phyloP scores from a whole-genome alignment of 2,329 filamentous ascomycete species.

The Thyridium curvatum region DNA sequence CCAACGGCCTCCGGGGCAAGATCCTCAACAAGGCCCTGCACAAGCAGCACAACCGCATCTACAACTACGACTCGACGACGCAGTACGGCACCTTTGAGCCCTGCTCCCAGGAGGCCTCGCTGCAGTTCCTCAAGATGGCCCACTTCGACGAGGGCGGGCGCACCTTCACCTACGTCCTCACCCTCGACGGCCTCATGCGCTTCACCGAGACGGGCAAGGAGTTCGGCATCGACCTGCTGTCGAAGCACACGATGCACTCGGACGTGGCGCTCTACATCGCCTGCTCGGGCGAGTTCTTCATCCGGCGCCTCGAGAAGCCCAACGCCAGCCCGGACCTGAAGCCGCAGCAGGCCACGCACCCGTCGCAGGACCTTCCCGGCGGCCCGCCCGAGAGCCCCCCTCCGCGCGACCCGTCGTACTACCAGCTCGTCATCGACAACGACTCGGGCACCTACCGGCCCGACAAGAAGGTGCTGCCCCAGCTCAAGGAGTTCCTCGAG shows the following conservation, averaged over 20 bases:
- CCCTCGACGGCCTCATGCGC: slow-evolving; percentile 76
- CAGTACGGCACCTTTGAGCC: slow-evolving; percentile 62
- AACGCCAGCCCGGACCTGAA: slow-evolving; percentile 34
- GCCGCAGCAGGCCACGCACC: slow-evolving; percentile 43
- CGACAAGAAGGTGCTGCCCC: slow-evolving; percentile 67
- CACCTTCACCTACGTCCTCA: slow-evolving; percentile 88
- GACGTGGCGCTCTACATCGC: slow-evolving; percentile 88
- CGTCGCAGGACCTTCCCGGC: slow-evolving; percentile 37
- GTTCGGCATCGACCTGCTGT: slow-evolving; percentile 87
- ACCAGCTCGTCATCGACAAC: slow-evolving; percentile 91
- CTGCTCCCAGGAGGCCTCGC: slow-evolving; percentile 63
- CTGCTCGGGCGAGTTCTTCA: slow-evolving; percentile 88
- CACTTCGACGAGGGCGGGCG: slow-evolving; percentile 82
- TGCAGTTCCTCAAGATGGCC: slow-evolving; percentile 77
- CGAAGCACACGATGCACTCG: slow-evolving; percentile 96
- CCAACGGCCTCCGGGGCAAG: slow-evolving; percentile 68
- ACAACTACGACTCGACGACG: slow-evolving; percentile 78
- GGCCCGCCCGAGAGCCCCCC: slow-evolving; percentile 37
- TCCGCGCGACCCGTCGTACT: slow-evolving; percentile 47
- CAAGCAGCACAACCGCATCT: slow-evolving; percentile 82
- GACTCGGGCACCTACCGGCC: slow-evolving; percentile 91
- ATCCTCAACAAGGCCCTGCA: slow-evolving; percentile 81
- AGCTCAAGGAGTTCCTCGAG: slow-evolving; percentile 64
- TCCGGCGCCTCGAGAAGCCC: slow-evolving; percentile 58
- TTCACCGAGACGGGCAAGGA: slow-evolving; percentile 96